Evolutionary conservation across 805 yeast species (phyloP), one percentile per base, ranked within the genome.

Genomic region (Geotrichum ghanense): DNA sequence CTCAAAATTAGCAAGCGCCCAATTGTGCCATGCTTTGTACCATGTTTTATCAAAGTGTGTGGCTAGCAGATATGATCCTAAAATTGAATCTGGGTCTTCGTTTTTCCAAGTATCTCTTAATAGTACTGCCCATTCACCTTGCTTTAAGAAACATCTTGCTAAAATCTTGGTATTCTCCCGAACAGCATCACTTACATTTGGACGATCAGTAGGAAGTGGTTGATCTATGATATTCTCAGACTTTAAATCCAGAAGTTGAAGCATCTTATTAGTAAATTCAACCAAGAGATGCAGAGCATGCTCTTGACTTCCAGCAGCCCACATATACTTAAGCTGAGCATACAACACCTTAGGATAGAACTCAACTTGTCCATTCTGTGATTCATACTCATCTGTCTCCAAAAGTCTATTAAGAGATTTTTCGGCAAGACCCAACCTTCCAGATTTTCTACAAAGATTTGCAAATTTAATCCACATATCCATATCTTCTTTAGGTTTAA

Each of bases 21-120:
- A 92, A 59, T 88, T 90, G 62, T 92, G 99, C 98, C 98, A 94
- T 16, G 97, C 98, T 60, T 94, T 92, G 59, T 92, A 92, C 96
- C 98, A 92, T 21, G 76, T 75, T 27, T 76, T 72, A 61, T 92
- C 97, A 63, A 92, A 90, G 61, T 89, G 96, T 0, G 98, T 90
- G 0, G 98, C 97, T 52, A 92, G 70, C 47, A 92, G 68, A 61
- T 86, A 92, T 0, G 97, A 88, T 10, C 97, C 95, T 49, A 92
- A 67, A 53, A 92, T 87, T 1, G 89, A 83, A 41, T 87, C 89
- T 1, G 89, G 79, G 31, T 73, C 70, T n/a, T 57, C 65, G 4
- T 69, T 63, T 48, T 75, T 76, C 97, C 97, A 90, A 51, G 77
- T 77, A 43, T 71, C 74, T 49, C 83, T 82, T 53, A 90, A 65